phyloP scores from a whole-genome alignment of 163 green algal species.

The Chloromonas sp. region DNA sequence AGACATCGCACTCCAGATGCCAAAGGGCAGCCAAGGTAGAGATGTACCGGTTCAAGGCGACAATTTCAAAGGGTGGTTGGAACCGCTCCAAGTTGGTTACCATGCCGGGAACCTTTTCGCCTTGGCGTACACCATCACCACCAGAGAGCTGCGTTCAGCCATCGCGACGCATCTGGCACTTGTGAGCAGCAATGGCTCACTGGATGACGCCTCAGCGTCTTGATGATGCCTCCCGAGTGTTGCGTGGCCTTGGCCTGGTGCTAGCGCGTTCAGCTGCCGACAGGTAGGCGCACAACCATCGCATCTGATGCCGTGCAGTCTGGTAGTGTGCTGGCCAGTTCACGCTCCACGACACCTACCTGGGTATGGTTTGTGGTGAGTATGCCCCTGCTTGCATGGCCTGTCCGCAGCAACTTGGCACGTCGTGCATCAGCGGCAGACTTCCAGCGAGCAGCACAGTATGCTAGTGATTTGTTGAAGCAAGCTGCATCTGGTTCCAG shows the following conservation, averaged over 20 bases:
- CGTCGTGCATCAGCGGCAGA: slow-evolving; percentile 6
- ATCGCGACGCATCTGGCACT: too few species aligned
- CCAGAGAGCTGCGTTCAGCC: too few species aligned
- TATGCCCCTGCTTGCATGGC: too few species aligned
- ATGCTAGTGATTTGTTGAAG: slow-evolving; percentile 23
- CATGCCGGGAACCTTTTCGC: too few species aligned
- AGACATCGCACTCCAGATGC: too few species aligned
- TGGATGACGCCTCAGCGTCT: slow-evolving; percentile 51
- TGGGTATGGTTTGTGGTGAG: background rate
- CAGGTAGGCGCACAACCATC: slow-evolving; percentile 34
- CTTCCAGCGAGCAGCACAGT: slow-evolving; percentile 16
- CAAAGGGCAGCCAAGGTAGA: too few species aligned
- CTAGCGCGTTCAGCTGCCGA: slow-evolving; percentile 42
- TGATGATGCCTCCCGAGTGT: slow-evolving; percentile 54
- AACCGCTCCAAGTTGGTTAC: too few species aligned
- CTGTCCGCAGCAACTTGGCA: slow-evolving; percentile 11
- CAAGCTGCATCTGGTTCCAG: background rate
- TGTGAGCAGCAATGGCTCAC: background rate
- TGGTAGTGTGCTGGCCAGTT: background rate
- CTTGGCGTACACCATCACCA: too few species aligned
- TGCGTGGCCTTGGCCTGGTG: slow-evolving; percentile 54
- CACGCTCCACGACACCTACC: background rate
- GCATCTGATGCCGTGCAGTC: background rate
- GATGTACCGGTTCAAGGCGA: too few species aligned
- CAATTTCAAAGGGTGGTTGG: too few species aligned